Percentiles rank a stretch among this genome's conserved stretches.
Evolutionary conservation across 2,329 filamentous ascomycete species (phyloP).

Genomic region (Parasarocladium wereldwijsianum): DNA sequence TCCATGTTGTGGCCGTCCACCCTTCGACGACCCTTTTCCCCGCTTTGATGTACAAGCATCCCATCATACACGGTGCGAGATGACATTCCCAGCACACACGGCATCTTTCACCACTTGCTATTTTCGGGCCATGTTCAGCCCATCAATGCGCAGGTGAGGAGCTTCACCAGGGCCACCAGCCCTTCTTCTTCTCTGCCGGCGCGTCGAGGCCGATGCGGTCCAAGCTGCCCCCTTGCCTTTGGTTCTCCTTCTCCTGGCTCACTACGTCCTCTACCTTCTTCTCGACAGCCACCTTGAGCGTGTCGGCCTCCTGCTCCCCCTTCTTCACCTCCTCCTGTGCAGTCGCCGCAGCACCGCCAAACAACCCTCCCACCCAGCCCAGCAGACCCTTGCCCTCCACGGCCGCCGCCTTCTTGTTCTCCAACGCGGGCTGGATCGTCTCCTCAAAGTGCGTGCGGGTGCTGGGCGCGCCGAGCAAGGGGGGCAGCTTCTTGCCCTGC

Average conservation of each 20-base stretch:
- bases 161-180: constrained; percentile 28
- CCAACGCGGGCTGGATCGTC: constrained; percentile 17
- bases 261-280: constrained; percentile 28
- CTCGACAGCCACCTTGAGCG: constrained; percentile 12
- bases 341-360: constrained; percentile 10
- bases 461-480: constrained; percentile 31
- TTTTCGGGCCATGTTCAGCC: too few relatives aligned
- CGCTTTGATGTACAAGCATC: too few relatives aligned
- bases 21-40: too few relatives aligned
- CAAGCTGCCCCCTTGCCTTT: constrained; percentile 33
- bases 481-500: constrained; percentile 31
- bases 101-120: too few relatives aligned
- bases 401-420: constrained; percentile 10
- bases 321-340: constrained; percentile 9
- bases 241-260: constrained; percentile 34
- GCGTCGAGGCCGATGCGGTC: constrained; percentile 31
- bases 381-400: constrained; percentile 20
- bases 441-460: constrained; percentile 22
- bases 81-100: too few relatives aligned
- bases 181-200: constrained; percentile 24
- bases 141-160: too few relatives aligned
- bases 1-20: too few relatives aligned
- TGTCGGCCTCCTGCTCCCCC: constrained; percentile 5
- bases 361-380: constrained; percentile 17
- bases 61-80: too few relatives aligned